These are phyloP conservation scores for Camellia oleifera DNA, from an alignment of 179 eudicot genomes.

Conservation along the genomic window DNA sequence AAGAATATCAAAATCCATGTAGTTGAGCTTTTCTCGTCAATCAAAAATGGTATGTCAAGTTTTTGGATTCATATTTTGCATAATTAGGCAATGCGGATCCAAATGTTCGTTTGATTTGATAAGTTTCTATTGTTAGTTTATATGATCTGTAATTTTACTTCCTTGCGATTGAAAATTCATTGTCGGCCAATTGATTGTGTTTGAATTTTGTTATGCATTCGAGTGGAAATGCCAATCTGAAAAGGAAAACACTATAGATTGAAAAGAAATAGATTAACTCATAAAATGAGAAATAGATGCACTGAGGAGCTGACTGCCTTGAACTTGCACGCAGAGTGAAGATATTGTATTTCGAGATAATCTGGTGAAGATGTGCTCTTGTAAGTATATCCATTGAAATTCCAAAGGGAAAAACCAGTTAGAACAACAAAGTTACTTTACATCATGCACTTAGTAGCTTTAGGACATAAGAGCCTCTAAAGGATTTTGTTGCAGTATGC, in stretches of 20 bases:
- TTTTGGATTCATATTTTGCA: neutral
- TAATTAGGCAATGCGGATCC: slow-evolving; percentile 7
- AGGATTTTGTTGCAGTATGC: neutral
- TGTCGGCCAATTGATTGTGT: neutral
- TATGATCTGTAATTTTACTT: neutral
- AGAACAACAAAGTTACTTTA: neutral
- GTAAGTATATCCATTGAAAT: neutral
- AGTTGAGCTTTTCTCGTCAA: slow-evolving; percentile 6
- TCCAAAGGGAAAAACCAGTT: neutral
- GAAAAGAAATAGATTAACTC: neutral
- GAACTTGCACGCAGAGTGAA: neutral
- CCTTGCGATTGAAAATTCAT: neutral
- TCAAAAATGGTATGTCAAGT: slow-evolving; percentile 8
- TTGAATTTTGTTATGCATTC: neutral
- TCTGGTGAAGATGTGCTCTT: neutral
- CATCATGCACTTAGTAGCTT: neutral
- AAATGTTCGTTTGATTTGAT: neutral
- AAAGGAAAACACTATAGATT: neutral
- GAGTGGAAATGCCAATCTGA: neutral
- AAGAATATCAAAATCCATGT: slow-evolving; percentile 7
- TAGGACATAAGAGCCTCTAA: neutral
- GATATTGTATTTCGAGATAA: neutral
- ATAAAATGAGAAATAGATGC: neutral
- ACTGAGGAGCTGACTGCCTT: slow-evolving; percentile 2
- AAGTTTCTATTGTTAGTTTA: neutral